Percentiles rank a stretch among this genome's conserved stretches.
These are phyloP conservation scores for Thinopyrum obtusiflorum DNA, from an alignment of 202 grass and related monocot species.

Conservation along the genomic window DNA sequence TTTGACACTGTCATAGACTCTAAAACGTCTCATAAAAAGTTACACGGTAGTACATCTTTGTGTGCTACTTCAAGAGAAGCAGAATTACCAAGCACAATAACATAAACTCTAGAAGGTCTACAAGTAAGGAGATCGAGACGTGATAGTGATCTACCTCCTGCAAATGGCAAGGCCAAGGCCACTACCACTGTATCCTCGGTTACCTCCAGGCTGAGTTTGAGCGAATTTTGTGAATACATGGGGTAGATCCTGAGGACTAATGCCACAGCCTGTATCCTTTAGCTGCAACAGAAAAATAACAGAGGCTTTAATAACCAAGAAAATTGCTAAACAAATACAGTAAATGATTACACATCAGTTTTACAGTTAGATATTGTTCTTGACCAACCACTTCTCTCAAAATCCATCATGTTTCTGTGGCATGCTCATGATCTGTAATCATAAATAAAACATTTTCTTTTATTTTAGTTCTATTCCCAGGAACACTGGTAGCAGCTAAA, in stretches of 20 bases:
- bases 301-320: conserved; percentile 1
- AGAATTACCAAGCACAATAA: neutral
- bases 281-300: conserved; percentile 49
- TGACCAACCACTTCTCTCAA: neutral
- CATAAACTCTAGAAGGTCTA: neutral
- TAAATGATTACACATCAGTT: neutral
- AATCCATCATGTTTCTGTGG: neutral
- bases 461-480: neutral
- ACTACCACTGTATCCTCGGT: conserved; percentile 61
- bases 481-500: neutral
- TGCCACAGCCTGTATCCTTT: conserved; percentile 91
- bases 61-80: neutral
- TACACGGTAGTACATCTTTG: neutral
- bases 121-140: neutral
- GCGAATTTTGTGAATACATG: conserved; percentile 90
- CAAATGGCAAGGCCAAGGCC: conserved; percentile 91
- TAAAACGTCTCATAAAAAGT: no score
- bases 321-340: neutral
- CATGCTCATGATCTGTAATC: conserved; percentile 7
- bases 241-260: conserved; percentile 77
- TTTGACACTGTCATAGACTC: no score
- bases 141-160: conserved; percentile 54
- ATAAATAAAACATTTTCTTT: neutral
- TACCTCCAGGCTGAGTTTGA: conserved; percentile 53
- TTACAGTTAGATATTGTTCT: neutral